Conservation (phyloP, 225 moss, liverwort and hornwort species). For the Physcomitrium patens region DNA sequence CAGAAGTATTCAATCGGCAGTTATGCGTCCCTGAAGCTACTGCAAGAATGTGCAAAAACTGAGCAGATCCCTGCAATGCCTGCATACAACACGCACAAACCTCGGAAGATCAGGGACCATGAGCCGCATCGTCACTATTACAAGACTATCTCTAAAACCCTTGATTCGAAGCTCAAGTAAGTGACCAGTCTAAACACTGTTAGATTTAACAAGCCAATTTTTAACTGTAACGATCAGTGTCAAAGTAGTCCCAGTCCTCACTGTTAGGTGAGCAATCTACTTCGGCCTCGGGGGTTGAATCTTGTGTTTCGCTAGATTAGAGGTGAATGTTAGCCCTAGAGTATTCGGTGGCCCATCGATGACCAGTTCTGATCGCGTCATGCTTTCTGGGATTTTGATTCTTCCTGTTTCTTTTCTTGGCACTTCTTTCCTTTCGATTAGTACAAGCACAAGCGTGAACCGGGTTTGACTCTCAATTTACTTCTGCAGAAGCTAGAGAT, state of each 20-base stretch:
- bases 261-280: too few relatives aligned
- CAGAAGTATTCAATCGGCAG: constrained; percentile 60
- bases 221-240: not conserved
- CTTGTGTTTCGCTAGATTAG: too few relatives aligned
- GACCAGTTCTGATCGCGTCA: not conserved
- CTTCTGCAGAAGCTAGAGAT: constrained; percentile 47
- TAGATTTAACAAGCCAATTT: not conserved
- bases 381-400: not conserved
- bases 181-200: constrained; percentile 12
- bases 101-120: constrained; percentile 62
- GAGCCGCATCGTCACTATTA: constrained; percentile 67
- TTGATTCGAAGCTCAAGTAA: constrained; percentile 68
- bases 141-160: constrained; percentile 63
- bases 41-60: constrained; percentile 62
- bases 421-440: not conserved
- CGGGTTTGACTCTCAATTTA: constrained; percentile 20
- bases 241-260: too few relatives aligned
- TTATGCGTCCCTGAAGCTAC: constrained; percentile 56
- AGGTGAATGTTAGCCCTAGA: too few relatives aligned
- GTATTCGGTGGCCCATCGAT: too few relatives aligned
- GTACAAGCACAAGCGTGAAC: constrained; percentile 9
- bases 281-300: too few relatives aligned
- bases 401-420: not conserved
- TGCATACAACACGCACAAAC: constrained; percentile 38
- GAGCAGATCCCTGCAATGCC: constrained; percentile 40